Evolutionary conservation across 305 asterid genomes (phyloP), one percentile per base, ranked within the genome.

Genomic region (Fraxinus sp.): DNA sequence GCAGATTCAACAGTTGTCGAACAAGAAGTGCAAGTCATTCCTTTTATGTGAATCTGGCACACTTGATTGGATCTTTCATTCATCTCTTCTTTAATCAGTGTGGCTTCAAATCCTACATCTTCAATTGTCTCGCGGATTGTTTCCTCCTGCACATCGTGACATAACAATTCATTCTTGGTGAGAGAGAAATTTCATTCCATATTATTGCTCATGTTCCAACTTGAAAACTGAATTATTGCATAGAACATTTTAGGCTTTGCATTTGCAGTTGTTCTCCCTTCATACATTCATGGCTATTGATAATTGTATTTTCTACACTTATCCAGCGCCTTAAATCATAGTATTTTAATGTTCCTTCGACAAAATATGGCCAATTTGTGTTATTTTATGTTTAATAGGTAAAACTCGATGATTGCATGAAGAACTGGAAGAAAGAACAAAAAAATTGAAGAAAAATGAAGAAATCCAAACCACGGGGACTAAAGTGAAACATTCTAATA

Each of bases 21-120:
- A 86, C 96, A 94, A 75, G 97, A 90, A 28, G 94, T 91, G 92
- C 98, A 94, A 59, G 95, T 92, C 97, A 94, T 88, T 81, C 95
- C 96, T 82, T 88, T 88, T 68, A 94, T 92, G 77, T 80, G 90
- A 46, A 94, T 89, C 36, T 92, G 86, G 72, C 98, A 94, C n/a
- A 86, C 79, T 86, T 83, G 90, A 77, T 86, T 86, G 20, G 88
- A 76, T 78, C 78, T 90, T 81, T 86, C 92, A 20, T 62, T 85
- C 14, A 49, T 77, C 77, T 87, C 93, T 64, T 92, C 96, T 49
- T 81, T 2, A 11, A 91, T 85, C 80, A 94, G 39, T 0, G 82
- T 77, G 20, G 95, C 94, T 81, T 89, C 66, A 79, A 94, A 94
- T 46, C 98, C 97, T 30, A 89, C 94, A 86, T 92, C 98, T 87